Evolutionary conservation across 305 asterid genomes (phyloP).

Genomic region (Vinca major): DNA sequence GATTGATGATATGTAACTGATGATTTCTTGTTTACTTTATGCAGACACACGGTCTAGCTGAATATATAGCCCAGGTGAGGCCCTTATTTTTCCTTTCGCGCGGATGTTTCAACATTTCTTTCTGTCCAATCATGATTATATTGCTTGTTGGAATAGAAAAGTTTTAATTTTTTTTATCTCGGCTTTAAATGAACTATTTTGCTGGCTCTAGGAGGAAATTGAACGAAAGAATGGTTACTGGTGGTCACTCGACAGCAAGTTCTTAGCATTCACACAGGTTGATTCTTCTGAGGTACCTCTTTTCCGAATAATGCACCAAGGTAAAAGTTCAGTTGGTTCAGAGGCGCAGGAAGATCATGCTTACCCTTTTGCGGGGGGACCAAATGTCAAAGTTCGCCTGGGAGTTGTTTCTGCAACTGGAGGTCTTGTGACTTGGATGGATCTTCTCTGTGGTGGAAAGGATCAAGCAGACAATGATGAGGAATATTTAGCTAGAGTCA

Average conservation of each 20-base stretch:
- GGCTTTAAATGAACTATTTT: conserved; percentile 12
- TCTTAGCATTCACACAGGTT: conserved; percentile 70
- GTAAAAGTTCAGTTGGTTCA: conserved; percentile 53
- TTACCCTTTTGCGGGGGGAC: conserved; percentile 80
- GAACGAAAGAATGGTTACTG: conserved; percentile 86
- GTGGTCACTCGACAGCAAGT: conserved; percentile 93
- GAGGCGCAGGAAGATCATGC: conserved; percentile 93
- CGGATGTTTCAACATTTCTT: conserved; percentile 2
- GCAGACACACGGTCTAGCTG: conserved; percentile 88
- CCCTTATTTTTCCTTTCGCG: conserved; percentile 6
- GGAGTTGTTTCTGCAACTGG: conserved; percentile 66
- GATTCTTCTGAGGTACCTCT: conserved; percentile 71
- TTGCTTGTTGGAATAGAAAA: not conserved
- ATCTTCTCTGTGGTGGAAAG: conserved; percentile 63
- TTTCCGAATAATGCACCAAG: conserved; percentile 93
- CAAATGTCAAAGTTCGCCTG: conserved; percentile 68
- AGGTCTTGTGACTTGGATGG: conserved; percentile 76
- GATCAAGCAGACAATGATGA: conserved; percentile 29
- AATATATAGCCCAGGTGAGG: conserved; percentile 91
- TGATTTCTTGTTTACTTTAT: conserved; percentile 25
- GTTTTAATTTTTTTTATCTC: not conserved
- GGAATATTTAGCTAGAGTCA: conserved; percentile 82
- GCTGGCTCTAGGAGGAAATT: conserved; percentile 78
- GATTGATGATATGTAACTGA: conserved; percentile 16
- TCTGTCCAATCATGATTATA: not conserved